Conservation (phyloP, 176 grass and related monocot species). For the Phragmites australis region DNA sequence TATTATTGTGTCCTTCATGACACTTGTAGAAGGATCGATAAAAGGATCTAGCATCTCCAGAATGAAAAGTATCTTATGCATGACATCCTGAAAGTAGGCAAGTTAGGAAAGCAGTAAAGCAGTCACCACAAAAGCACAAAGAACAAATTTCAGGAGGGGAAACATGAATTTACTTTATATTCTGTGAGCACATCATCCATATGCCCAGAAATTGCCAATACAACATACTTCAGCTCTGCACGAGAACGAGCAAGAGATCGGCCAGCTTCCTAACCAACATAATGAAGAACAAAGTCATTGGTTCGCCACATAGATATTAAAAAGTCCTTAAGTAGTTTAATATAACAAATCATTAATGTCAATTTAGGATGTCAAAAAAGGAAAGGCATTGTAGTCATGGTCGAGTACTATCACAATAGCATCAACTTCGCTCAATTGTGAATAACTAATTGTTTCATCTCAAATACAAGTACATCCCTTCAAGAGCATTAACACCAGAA, state of each 20-base stretch:
- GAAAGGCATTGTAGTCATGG: conserved; percentile 4
- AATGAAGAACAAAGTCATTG: conserved; percentile 23
- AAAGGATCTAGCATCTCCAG: conserved; percentile 94
- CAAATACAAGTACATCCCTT: conserved; percentile 22
- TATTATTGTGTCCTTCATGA: conserved; percentile 49
- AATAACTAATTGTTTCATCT: conserved; percentile 23
- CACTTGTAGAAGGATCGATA: conserved; percentile 66
- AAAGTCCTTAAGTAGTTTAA: conserved; percentile 8
- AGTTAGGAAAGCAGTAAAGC: conserved; percentile 42
- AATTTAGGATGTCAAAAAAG: conserved; percentile 1
- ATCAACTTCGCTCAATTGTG: background rate
- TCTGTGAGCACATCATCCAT: conserved; percentile 83
- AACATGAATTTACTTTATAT: conserved; percentile 73
- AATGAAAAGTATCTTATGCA: conserved; percentile 89
- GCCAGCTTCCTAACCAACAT: conserved; percentile 55
- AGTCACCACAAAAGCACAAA: conserved; percentile 21
- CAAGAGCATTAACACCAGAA: conserved; percentile 21
- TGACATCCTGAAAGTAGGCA: conserved; percentile 71
- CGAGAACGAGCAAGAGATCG: conserved; percentile 65
- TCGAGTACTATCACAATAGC: conserved; percentile 11
- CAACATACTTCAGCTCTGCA: conserved; percentile 81
- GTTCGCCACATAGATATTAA: conserved; percentile 24
- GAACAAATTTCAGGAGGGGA: conserved; percentile 19
- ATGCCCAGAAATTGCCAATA: conserved; percentile 87
- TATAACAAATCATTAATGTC: background rate